Base-by-base conservation (phyloP, 441 rosid genomes). In the Arabidopsis lyrata region DNA sequence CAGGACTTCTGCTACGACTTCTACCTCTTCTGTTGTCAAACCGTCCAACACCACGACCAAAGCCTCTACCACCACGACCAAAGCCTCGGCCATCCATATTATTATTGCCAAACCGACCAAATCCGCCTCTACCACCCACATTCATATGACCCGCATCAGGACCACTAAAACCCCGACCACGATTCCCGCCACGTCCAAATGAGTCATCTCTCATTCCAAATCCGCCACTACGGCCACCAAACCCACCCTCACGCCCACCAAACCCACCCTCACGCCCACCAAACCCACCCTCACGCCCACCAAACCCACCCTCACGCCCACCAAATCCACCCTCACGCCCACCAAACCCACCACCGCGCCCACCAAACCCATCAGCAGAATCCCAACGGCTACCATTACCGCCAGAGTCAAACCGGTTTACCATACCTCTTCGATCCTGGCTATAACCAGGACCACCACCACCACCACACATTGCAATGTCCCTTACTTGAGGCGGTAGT, bases 391-490 rank as follows among this genome's bases (percentile, higher is more conserved):
- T 84, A 68, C 86, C 86, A 81, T 82, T 81, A 74, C 83, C 78
- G 22, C 67, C 62, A 56, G 97, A 81, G 80, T 85, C 97, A 78
- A 89, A 92, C 20, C 93, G 94, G 77, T 73, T 87, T 44, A 60
- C 65, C 77, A 85, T 75, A 32, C 89, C 87, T 66, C 90, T 87
- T 64, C 93, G 82, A 80, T 92, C 97, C 81, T 83, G 93, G 58
- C 76, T 74, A 65, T 85, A 80, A 72, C 88, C 79, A 74, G 91
- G 82, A 32, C 88, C 77, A 60, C 77, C 72, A 56, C 75, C 72
- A n/a, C 88, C 95, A 74, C 95, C 93, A 62, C 87, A 93, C 77
- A 80, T 80, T 72, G 98, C 99, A 73, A 95, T 88, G 63, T 95
- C 96, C 57, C 93, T 83, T 36, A 95, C 80, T 79, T 89, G 90